A percentile compares a stretch with the other conserved stretches of the same genome.
Evolutionary conservation across 768 basidiomycete genomes (phyloP).

Genomic region (Mycena polygramma): DNA sequence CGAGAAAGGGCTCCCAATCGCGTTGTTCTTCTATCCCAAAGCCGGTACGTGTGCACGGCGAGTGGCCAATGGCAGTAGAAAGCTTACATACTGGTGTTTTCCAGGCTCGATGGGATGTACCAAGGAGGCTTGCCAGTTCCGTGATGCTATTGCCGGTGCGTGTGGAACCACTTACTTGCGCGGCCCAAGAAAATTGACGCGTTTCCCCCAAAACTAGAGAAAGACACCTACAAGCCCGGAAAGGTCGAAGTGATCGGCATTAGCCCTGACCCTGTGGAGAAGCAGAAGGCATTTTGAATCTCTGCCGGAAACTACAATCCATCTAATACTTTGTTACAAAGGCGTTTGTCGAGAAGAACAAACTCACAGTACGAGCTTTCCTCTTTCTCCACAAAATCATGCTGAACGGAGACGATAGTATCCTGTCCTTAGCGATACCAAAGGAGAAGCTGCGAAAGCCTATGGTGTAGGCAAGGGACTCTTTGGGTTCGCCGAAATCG

Average conservation of each 20-base stretch:
- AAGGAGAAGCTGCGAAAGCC: constrained; percentile 71
- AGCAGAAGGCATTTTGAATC: constrained; percentile 67
- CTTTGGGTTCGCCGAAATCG: constrained; percentile 70
- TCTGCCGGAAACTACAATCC: too few relatives aligned
- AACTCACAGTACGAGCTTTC: constrained; percentile 65
- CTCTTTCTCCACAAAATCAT: neutral
- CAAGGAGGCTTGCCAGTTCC: constrained; percentile 84
- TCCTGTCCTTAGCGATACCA: constrained; percentile 81
- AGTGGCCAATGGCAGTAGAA: neutral
- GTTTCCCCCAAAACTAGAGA: constrained; percentile 54
- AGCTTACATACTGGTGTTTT: neutral
- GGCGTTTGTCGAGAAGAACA: constrained; percentile 72
- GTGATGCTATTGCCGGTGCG: constrained; percentile 80
- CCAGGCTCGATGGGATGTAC: constrained; percentile 84
- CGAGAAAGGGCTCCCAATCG: constrained; percentile 69
- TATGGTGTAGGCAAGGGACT: constrained; percentile 78
- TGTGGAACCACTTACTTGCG: constrained; percentile 5
- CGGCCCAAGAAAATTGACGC: neutral
- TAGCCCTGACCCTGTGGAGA: constrained; percentile 77
- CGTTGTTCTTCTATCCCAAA: constrained; percentile 84
- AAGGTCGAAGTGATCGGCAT: constrained; percentile 81
- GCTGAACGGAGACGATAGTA: constrained; percentile 59
- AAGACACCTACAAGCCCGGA: constrained; percentile 72
- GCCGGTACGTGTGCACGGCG: constrained; percentile 56
- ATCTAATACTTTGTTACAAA: too few relatives aligned